A percentile compares a stretch with the other conserved stretches of the same genome.
Evolutionary conservation across 2,329 filamentous ascomycete genomes (phyloP).

Genomic region (Acephala macrosclerotiorum): DNA sequence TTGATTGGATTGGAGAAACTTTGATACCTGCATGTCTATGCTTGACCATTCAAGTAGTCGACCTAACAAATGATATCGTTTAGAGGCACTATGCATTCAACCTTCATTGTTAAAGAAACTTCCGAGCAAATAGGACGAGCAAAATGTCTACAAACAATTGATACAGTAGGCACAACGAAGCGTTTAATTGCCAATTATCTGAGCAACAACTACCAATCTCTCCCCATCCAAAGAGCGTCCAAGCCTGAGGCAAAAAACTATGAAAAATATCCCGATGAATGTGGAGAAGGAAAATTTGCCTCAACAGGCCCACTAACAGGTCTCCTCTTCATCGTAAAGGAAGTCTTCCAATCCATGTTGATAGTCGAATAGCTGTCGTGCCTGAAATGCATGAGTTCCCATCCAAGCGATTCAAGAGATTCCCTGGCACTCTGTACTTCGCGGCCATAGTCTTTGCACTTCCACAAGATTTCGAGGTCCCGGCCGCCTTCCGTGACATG

Average conservation of each 20-base stretch:
- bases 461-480: neutral
- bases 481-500: neutral
- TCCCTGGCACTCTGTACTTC: neutral
- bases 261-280: neutral
- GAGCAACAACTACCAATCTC: neutral
- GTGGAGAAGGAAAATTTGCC: constrained; percentile 4
- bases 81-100: no score
- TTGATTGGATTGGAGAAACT: no score
- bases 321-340: constrained; percentile 8
- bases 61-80: no score
- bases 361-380: neutral
- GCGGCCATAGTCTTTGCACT: neutral
- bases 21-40: no score
- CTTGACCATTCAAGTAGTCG: no score
- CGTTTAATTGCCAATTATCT: no score
- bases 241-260: neutral
- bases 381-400: neutral
- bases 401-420: neutral
- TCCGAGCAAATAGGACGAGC: no score
- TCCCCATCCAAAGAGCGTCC: no score
- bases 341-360: neutral
- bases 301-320: neutral
- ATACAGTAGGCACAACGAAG: no score
- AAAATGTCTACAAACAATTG: no score
- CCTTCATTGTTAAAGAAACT: no score